Evolutionary conservation across 257 asterid species (phyloP).

Genomic region (Cordia subcordata): DNA sequence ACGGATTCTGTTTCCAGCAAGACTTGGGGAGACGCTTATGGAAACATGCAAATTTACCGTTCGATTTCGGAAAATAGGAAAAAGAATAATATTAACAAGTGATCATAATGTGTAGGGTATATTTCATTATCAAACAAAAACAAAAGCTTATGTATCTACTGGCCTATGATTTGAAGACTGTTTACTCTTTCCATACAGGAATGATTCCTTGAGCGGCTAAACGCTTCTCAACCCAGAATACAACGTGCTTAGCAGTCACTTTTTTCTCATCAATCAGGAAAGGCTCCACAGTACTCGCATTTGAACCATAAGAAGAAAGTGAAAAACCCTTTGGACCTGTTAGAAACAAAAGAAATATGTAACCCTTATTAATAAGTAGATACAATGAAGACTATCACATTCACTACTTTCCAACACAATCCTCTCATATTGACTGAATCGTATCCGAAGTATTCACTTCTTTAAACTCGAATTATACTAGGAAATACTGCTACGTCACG

Average conservation of each 20-base stretch:
- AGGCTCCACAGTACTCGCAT: constrained; percentile 75
- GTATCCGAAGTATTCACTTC: no score
- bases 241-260: constrained; percentile 63
- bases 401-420: no score
- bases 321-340: constrained; percentile 83
- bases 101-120: background rate
- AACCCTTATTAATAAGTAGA: background rate
- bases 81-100: no score
- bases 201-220: constrained; percentile 94
- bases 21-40: no score
- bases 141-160: background rate
- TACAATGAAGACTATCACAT: background rate
- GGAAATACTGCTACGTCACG: no score
- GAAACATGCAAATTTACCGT: no score
- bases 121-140: background rate
- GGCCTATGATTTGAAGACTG: no score
- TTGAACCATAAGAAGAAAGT: constrained; percentile 63
- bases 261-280: constrained; percentile 82
- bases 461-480: no score
- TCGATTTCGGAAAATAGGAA: no score
- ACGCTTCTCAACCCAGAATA: constrained; percentile 92
- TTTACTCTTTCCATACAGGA: constrained; percentile 80
- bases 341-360: background rate
- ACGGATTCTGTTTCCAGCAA: no score
- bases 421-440: no score